A percentile compares a stretch with the other conserved stretches of the same genome.
Evolutionary conservation across 2,329 filamentous ascomycete genomes (phyloP).

Genomic region (Pseudopyricularia cyperi): DNA sequence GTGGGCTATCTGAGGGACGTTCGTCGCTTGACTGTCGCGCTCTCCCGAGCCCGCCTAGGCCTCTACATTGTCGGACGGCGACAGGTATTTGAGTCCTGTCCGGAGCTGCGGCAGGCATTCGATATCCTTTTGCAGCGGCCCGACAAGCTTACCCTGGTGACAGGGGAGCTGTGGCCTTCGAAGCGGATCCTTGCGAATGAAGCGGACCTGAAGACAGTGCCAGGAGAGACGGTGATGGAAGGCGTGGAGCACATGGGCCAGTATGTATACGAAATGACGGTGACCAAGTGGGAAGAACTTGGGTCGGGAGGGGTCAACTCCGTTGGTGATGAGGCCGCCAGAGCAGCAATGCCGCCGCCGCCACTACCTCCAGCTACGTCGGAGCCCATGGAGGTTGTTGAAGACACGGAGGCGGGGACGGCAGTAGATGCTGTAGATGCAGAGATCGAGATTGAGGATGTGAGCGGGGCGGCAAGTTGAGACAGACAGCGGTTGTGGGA

Average conservation of each 20-base stretch:
- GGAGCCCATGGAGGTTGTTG: constrained; percentile 10
- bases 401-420: constrained; percentile 9
- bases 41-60: constrained; percentile 83
- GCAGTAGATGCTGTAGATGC: constrained; percentile 10
- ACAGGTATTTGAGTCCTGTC: constrained; percentile 76
- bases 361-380: constrained; percentile 9
- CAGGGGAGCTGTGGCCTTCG: constrained; percentile 76
- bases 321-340: neutral
- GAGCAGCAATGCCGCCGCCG: neutral
- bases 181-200: constrained; percentile 34
- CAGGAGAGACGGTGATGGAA: constrained; percentile 63
- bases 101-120: constrained; percentile 80
- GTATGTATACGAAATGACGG: constrained; percentile 95
- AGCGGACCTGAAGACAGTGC: constrained; percentile 31
- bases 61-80: constrained; percentile 85
- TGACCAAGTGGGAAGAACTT: constrained; percentile 40
- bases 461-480: neutral
- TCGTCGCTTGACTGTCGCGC: constrained; percentile 82
- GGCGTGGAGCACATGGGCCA: constrained; percentile 87
- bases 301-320: constrained; percentile 18
- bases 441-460: neutral
- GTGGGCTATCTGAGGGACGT: constrained; percentile 91
- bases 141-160: constrained; percentile 68
- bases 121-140: constrained; percentile 63
- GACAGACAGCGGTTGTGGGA: neutral